phyloP scores from a whole-genome alignment of 2,329 filamentous ascomycete species.

The Exophiala oligosperma region DNA sequence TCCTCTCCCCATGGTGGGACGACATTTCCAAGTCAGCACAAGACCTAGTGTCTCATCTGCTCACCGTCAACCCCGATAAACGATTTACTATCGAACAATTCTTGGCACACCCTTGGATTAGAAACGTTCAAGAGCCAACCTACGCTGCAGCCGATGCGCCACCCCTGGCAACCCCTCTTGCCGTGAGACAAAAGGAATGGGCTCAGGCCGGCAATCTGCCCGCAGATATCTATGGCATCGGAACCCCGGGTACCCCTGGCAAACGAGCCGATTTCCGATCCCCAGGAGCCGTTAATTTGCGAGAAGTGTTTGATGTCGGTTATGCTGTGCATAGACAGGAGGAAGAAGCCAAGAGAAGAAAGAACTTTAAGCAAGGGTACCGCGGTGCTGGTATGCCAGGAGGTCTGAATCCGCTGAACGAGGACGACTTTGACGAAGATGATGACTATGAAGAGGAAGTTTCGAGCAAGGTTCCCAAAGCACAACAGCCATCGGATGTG shows the following conservation, averaged over 20 bases:
- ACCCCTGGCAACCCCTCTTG: slow-evolving; percentile 67
- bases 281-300: slow-evolving; percentile 88
- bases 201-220: slow-evolving; percentile 57
- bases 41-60: slow-evolving; percentile 86
- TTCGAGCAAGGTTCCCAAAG: slow-evolving; percentile 68
- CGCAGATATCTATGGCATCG: slow-evolving; percentile 42
- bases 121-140: slow-evolving; percentile 66
- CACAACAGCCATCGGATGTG: slow-evolving; percentile 59
- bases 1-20: slow-evolving; percentile 98
- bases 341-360: slow-evolving; percentile 89
- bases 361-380: slow-evolving; percentile 74
- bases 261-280: slow-evolving; percentile 89
- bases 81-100: slow-evolving; percentile 93
- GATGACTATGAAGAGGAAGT: slow-evolving; percentile 53
- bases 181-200: slow-evolving; percentile 58
- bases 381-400: slow-evolving; percentile 54
- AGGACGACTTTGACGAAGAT: slow-evolving; percentile 64
- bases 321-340: slow-evolving; percentile 97
- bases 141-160: slow-evolving; percentile 68
- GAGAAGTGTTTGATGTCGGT: slow-evolving; percentile 97
- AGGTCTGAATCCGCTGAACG: slow-evolving; percentile 66
- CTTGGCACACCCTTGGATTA: slow-evolving; percentile 91
- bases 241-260: slow-evolving; percentile 53
- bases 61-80: slow-evolving; percentile 94
- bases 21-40: slow-evolving; percentile 95